Conservation (phyloP, 2,329 filamentous ascomycete species). For the Phyllosticta citriasiana region DNA sequence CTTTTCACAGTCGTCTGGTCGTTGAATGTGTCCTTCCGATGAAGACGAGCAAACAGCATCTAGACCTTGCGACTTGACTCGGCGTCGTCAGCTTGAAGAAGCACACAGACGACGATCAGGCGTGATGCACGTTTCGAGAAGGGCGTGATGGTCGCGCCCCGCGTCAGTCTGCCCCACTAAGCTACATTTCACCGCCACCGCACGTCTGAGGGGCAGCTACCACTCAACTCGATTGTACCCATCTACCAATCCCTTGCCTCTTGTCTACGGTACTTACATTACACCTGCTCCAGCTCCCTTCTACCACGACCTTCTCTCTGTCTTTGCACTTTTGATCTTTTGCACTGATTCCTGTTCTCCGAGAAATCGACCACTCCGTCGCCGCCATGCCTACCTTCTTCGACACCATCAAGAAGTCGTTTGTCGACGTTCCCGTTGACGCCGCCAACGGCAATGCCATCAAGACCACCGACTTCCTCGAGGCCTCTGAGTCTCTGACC, state of each 20-base stretch:
- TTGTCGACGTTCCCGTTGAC: constrained; percentile 71
- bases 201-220: neutral
- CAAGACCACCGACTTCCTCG: constrained; percentile 76
- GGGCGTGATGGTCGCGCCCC: neutral
- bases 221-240: neutral
- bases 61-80: neutral
- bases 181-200: neutral
- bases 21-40: neutral
- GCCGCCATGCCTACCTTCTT: constrained; percentile 55
- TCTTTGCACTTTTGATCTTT: neutral
- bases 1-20: neutral
- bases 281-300: no score
- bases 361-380: neutral
- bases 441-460: constrained; percentile 63
- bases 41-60: neutral
- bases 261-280: no score
- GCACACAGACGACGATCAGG: neutral
- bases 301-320: no score
- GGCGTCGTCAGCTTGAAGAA: neutral
- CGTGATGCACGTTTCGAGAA: neutral
- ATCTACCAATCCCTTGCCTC: neutral
- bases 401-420: constrained; percentile 74
- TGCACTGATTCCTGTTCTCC: neutral
- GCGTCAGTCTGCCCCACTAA: neutral
- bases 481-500: constrained; percentile 77